Evolutionary conservation across 2,329 filamentous ascomycete species (phyloP).

Genomic region (Ophiostoma montium): DNA sequence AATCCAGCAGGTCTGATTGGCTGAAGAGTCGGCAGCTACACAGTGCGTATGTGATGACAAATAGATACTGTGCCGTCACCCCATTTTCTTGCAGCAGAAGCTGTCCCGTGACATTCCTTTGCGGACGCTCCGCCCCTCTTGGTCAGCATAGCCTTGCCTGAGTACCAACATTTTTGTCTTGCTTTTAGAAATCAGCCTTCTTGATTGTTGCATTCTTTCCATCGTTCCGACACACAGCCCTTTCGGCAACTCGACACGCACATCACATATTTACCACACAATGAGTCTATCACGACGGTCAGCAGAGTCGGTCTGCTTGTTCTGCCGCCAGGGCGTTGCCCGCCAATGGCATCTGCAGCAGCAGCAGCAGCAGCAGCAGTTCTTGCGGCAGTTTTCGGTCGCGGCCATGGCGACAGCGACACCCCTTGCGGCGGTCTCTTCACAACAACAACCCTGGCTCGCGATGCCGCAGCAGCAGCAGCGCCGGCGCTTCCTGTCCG

Average conservation of each 20-base stretch:
- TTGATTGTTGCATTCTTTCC: not conserved
- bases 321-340: conserved; percentile 26
- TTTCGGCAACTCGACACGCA: not conserved
- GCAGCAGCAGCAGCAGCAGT: conserved; percentile 18
- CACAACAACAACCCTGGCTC: conserved; percentile 15
- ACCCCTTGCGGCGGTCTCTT: conserved; percentile 17
- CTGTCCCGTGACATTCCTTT: not conserved
- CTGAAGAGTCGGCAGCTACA: conserved; percentile 3
- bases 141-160: not conserved
- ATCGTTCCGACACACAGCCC: not conserved
- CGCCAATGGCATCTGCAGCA: conserved; percentile 25
- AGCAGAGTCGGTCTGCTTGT: conserved; percentile 25
- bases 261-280: not conserved
- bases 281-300: conserved; percentile 27
- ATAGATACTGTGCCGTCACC: not conserved
- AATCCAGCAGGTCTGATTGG: conserved; percentile 18
- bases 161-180: not conserved
- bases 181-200: not conserved
- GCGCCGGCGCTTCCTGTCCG: conserved; percentile 25
- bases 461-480: conserved; percentile 22
- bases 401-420: not conserved
- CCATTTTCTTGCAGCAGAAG: not conserved
- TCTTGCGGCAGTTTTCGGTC: conserved; percentile 15
- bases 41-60: not conserved
- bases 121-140: conserved; percentile 5